phyloP scores from a whole-genome alignment of 192 early-diverging fungal species.

The Podila epicladia region DNA sequence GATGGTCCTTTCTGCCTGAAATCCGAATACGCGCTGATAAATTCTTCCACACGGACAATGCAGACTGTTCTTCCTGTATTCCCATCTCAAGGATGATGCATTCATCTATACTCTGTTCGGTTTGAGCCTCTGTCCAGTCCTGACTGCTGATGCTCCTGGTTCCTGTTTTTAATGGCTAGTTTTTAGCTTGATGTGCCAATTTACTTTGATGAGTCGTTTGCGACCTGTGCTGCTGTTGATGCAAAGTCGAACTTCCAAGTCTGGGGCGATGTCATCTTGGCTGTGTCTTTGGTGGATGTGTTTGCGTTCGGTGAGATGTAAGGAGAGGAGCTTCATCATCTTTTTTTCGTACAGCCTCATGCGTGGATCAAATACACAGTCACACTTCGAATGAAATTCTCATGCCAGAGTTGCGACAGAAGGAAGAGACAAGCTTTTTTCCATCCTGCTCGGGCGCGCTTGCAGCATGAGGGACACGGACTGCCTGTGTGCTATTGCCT shows the following conservation, averaged over 20 bases:
- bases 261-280: conserved; percentile 6
- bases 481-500: too few species aligned
- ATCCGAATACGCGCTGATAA: too few species aligned
- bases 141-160: neutral
- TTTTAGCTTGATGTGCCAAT: neutral
- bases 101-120: neutral
- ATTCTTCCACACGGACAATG: too few species aligned
- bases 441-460: too few species aligned
- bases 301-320: neutral
- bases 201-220: conserved; percentile 25
- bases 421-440: too few species aligned
- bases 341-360: neutral
- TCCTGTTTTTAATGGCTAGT: neutral
- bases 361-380: neutral
- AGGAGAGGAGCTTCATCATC: neutral
- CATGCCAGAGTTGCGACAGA: too few species aligned
- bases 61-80: neutral
- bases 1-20: neutral
- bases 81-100: neutral
- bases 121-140: neutral
- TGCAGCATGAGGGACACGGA: too few species aligned
- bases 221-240: conserved; percentile 11
- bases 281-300: conserved; percentile 9
- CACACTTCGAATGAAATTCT: too few species aligned
- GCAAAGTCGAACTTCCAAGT: conserved; percentile 48